These are phyloP conservation scores for Vararia minispora DNA, from an alignment of 768 basidiomycete genomes.

Conservation along the genomic window DNA sequence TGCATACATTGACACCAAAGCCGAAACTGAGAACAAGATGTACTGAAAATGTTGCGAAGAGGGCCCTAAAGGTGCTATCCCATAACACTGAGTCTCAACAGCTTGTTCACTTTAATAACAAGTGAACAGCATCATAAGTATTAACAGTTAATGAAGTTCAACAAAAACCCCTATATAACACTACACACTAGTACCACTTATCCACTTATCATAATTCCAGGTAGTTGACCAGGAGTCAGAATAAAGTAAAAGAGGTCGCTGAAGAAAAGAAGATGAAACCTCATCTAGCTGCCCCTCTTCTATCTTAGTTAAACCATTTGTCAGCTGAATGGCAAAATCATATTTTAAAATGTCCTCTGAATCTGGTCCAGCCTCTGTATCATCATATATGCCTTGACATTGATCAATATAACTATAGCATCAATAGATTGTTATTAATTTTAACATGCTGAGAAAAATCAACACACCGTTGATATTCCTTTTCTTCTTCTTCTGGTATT, in stretches of 20 bases:
- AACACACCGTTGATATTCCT: constrained; percentile 11
- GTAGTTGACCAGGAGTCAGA: neutral
- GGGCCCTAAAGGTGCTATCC: no score
- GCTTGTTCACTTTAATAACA: no score
- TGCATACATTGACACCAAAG: no score
- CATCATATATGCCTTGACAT: constrained; percentile 3
- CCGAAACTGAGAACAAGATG: no score
- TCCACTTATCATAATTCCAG: neutral
- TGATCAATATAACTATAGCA: constrained; percentile 4
- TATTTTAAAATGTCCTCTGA: constrained; percentile 1
- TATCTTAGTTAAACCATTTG: neutral
- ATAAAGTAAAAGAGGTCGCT: neutral
- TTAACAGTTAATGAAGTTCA: no score
- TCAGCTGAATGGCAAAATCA: neutral
- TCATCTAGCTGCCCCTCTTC: neutral
- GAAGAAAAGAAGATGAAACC: neutral
- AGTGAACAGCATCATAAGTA: no score
- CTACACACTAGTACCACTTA: neutral
- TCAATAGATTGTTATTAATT: no score
- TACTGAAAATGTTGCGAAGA: no score
- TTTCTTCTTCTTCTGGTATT: constrained; percentile 13
- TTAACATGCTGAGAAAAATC: no score
- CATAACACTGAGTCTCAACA: no score
- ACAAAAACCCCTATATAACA: no score
- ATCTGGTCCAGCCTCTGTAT: neutral